phyloP scores from a whole-genome alignment of 1,284 basidiomycete species.

The Neonothopanus nambi region DNA sequence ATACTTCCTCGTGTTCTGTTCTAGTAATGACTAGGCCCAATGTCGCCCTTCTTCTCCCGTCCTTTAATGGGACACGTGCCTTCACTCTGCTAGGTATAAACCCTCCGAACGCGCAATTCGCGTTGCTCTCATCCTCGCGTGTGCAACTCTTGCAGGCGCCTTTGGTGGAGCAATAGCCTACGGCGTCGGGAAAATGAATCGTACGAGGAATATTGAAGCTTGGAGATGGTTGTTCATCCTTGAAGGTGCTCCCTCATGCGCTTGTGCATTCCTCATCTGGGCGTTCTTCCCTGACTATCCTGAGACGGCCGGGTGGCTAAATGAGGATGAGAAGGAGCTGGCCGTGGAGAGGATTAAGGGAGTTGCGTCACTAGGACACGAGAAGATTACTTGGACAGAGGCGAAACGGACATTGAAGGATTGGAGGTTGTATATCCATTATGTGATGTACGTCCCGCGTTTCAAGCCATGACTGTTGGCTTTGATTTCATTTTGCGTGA shows the following conservation, averaged over 20 bases:
- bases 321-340: slow-evolving; percentile 30
- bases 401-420: slow-evolving; percentile 29
- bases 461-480: background rate
- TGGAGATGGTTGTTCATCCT: slow-evolving; percentile 48
- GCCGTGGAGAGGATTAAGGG: slow-evolving; percentile 28
- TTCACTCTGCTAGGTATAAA: slow-evolving; percentile 25
- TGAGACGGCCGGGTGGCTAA: slow-evolving; percentile 42
- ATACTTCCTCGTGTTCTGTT: background rate
- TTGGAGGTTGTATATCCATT: slow-evolving; percentile 32
- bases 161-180: slow-evolving; percentile 45
- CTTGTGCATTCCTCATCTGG: slow-evolving; percentile 37
- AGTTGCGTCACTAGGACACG: slow-evolving; percentile 28
- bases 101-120: slow-evolving; percentile 40
- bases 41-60: background rate
- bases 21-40: background rate
- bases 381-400: slow-evolving; percentile 29
- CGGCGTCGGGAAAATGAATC: slow-evolving; percentile 35
- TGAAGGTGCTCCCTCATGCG: slow-evolving; percentile 45
- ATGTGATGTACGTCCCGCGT: slow-evolving; percentile 20
- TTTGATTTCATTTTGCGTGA: background rate
- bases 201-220: slow-evolving; percentile 29
- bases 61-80: background rate
- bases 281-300: slow-evolving; percentile 47
- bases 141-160: slow-evolving; percentile 42
- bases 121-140: slow-evolving; percentile 38